Base-by-base conservation (phyloP, 345 rosid genomes). In the Sisymbrium altissimum region DNA sequence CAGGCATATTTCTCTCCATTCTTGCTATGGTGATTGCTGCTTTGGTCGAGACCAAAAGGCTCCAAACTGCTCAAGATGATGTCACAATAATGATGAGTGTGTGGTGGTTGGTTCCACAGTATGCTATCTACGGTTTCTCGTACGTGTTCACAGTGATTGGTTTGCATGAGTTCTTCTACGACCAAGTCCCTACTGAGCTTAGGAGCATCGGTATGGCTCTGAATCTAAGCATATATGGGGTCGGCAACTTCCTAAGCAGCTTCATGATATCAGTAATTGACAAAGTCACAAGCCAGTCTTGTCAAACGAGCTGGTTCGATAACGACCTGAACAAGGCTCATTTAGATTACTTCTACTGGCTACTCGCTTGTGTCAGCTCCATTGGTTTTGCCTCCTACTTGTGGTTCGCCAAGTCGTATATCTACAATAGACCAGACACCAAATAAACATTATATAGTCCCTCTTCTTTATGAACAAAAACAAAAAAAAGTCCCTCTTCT, bases 271-370 rank as follows among this genome's bases (percentile, higher is more conserved):
- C 82, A 32, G 71, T 70, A 18, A 73, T 84, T 29, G 89, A 82
- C 19, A 72, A 72, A 14, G 75, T 46, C 3, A 84, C 82, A 0
- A 44, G 83, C 64, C 78, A 79, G 9, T 70, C 50, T 9, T 77
- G 80, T 50, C 68, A 59, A 29, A 70, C 55, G 29, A 75, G 86
- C 25, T 87, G 89, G 92, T 87, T 85, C 9, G 64, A 81, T 18
- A 71, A 71, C 50, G 85, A 87, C 66, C 6, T 56, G 8, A 85
- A 81, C 69, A 52, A 64, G 23, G 89, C 82, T 18, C 92, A 87
- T 81, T 82, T 87, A 58, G 81, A 85, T 70, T 83, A 84, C 78
- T 85, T 79, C 25, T 87, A 85, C 33, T 85, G 82, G 82, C 46
- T 87, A 30, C 76, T 87, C 13, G 73, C 76, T 33, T 77, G 46